These are phyloP conservation scores for Sphagnurus paluster DNA, from an alignment of 1,284 basidiomycete species.

Conservation along the genomic window DNA sequence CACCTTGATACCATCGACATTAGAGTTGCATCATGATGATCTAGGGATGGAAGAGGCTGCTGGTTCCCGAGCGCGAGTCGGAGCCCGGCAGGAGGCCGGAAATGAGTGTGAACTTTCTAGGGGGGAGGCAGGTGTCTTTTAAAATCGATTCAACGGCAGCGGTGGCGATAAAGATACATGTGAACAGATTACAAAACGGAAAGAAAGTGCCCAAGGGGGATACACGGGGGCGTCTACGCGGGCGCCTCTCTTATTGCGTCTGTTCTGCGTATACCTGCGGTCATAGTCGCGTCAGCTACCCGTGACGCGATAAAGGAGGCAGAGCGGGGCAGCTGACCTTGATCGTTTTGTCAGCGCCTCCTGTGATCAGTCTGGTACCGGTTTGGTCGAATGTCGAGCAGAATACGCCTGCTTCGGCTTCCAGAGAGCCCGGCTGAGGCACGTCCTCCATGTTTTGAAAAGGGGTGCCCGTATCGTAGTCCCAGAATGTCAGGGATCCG, in stretches of 20 bases:
- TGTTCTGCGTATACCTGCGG: slow-evolving; percentile 54
- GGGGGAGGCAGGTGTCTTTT: neutral
- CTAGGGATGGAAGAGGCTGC: too few species aligned
- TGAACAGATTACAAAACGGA: neutral
- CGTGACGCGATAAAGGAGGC: slow-evolving; percentile 2
- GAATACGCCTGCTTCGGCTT: slow-evolving; percentile 94
- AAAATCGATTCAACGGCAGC: slow-evolving; percentile 2
- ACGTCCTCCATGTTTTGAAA: slow-evolving; percentile 95
- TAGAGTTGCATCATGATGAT: too few species aligned
- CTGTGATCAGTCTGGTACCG: slow-evolving; percentile 93
- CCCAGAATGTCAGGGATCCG: slow-evolving; percentile 89
- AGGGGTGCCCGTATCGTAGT: slow-evolving; percentile 91
- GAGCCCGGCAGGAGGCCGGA: too few species aligned
- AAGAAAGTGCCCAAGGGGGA: slow-evolving; percentile 5
- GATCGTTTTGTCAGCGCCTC: slow-evolving; percentile 98
- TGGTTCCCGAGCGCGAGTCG: too few species aligned
- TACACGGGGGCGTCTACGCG: neutral
- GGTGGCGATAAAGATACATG: slow-evolving; percentile 11
- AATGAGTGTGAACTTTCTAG: too few species aligned
- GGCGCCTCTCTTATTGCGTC: slow-evolving; percentile 29
- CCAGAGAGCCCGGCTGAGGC: slow-evolving; percentile 95
- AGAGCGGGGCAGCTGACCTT: slow-evolving; percentile 54
- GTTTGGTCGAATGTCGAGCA: slow-evolving; percentile 97
- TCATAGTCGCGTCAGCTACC: slow-evolving; percentile 3
- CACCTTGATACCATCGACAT: too few species aligned